Conservation (phyloP, 148 eudicot species). For the Spergularia bocconei region DNA sequence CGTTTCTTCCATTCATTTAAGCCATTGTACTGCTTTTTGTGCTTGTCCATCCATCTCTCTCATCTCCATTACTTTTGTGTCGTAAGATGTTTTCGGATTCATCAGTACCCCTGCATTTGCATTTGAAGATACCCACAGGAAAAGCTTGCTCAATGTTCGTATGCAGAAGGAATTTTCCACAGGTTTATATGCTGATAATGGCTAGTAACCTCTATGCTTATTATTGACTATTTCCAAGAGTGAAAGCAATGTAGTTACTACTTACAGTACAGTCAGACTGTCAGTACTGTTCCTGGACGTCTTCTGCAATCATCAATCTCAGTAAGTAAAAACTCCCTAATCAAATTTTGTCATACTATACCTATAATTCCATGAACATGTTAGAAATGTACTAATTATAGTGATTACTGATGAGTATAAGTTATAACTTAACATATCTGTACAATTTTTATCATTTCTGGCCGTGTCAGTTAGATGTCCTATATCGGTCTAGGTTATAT, state of each 20-base stretch:
- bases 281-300: conserved; percentile 1
- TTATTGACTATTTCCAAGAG: too few relatives aligned
- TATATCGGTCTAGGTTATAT: too few relatives aligned
- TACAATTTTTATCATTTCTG: too few relatives aligned
- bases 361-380: too few relatives aligned
- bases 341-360: background rate
- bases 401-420: background rate
- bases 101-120: conserved; percentile 3
- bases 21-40: conserved; percentile 16
- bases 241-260: background rate
- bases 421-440: too few relatives aligned
- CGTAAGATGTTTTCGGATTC: conserved; percentile 5
- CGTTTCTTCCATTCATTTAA: conserved; percentile 17
- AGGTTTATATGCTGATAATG: too few relatives aligned
- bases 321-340: background rate
- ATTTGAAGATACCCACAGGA: conserved; percentile 3
- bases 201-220: background rate
- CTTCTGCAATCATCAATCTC: conserved; percentile 7
- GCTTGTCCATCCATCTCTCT: conserved; percentile 4
- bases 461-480: too few relatives aligned
- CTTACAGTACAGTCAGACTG: background rate
- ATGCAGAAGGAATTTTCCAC: background rate
- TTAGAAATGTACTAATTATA: too few relatives aligned
- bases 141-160: background rate
- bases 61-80: conserved; percentile 11